phyloP scores from a whole-genome alignment of 176 grass and related monocot genomes.

The Ensete glaucum region DNA sequence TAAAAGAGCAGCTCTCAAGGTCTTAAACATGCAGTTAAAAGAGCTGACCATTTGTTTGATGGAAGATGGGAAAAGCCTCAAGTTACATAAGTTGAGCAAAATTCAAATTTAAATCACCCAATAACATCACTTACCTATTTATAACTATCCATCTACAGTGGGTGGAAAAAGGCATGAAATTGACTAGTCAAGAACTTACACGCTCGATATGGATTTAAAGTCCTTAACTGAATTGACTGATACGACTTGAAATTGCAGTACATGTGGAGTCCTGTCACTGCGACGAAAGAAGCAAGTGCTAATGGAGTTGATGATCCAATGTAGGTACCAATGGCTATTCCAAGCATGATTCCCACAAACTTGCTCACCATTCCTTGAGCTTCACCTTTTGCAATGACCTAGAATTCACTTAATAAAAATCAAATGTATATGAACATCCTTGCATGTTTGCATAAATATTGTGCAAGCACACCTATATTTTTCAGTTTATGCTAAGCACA shows the following conservation, averaged over 20 bases:
- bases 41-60: too few relatives aligned
- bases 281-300: conserved; percentile 78
- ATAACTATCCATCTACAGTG: background rate
- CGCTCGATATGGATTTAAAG: conserved; percentile 90
- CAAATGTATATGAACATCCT: background rate
- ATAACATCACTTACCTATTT: background rate
- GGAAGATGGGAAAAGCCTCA: too few relatives aligned
- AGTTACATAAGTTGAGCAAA: background rate
- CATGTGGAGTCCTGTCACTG: conserved; percentile 83
- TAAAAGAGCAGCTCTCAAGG: background rate
- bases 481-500: background rate
- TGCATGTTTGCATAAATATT: background rate
- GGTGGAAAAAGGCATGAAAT: background rate
- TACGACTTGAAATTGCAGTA: conserved; percentile 97
- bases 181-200: conserved; percentile 43
- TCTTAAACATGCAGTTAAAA: too few relatives aligned
- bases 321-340: conserved; percentile 69
- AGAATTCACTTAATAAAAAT: conserved; percentile 8
- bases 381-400: conserved; percentile 99
- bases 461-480: background rate
- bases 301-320: conserved; percentile 75
- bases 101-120: background rate
- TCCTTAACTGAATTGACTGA: conserved; percentile 90
- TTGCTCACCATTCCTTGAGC: conserved; percentile 99
- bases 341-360: conserved; percentile 78